These are phyloP conservation scores for Asparagopsis taxiformis DNA, from an alignment of 31 red algal genomes.

Conservation along the genomic window DNA sequence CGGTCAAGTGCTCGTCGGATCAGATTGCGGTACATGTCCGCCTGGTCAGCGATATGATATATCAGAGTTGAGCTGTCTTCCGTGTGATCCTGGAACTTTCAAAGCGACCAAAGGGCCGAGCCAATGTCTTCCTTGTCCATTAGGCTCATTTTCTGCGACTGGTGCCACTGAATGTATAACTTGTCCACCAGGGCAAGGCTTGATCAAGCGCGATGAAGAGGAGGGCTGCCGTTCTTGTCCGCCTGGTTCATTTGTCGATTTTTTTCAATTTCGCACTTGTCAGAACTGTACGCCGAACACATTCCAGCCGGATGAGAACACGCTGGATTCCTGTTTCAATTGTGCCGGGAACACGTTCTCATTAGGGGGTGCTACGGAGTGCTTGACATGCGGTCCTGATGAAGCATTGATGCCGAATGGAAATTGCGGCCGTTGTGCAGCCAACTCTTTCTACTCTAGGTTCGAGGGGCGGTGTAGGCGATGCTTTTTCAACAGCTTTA, in stretches of 20 bases:
- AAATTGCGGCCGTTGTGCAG: neutral
- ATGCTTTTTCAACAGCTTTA: conserved; percentile 8
- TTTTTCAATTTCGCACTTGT: neutral
- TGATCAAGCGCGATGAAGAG: neutral
- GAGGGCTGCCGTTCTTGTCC: conserved; percentile 23
- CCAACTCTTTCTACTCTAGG: conserved; percentile 1
- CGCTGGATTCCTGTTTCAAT: conserved; percentile 1
- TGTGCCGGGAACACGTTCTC: conserved; percentile 19
- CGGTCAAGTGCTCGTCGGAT: conserved; percentile 6
- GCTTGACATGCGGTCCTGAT: conserved; percentile 1
- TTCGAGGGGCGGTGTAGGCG: conserved; percentile 1
- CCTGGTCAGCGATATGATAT: conserved; percentile 1
- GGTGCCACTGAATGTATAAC: conserved; percentile 4
- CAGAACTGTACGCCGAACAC: neutral
- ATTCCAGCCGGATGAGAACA: conserved; percentile 6
- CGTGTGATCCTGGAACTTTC: conserved; percentile 10
- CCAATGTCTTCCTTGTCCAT: conserved; percentile 10
- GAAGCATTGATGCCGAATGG: conserved; percentile 18
- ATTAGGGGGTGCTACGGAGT: conserved; percentile 7
- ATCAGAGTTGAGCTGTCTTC: neutral
- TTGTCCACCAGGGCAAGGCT: conserved; percentile 13
- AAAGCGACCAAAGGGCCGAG: conserved; percentile 8
- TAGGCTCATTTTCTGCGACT: neutral
- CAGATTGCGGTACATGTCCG: conserved; percentile 11
- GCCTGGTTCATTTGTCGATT: neutral